A percentile compares a stretch with the other conserved stretches of the same genome.
Evolutionary conservation across 2,329 filamentous ascomycete species (phyloP).

Genomic region (Neoscytalidium dimidiatum): DNA sequence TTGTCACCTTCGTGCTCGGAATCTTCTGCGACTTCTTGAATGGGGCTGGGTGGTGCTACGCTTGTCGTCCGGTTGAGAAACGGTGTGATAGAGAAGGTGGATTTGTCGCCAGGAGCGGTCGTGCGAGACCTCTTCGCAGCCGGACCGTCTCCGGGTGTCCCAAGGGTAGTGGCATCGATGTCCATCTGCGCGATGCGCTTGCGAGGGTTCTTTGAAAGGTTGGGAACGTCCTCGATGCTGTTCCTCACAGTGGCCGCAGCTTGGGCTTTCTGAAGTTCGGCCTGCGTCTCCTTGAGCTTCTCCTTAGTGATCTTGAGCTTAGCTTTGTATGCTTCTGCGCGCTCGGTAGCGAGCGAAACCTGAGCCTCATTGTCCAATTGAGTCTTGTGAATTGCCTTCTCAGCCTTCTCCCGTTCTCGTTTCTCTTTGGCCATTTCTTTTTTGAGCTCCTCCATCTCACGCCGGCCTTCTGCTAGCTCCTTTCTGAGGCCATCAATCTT

Average conservation of each 20-base stretch:
- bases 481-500: conserved; percentile 15
- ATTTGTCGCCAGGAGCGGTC: conserved; percentile 76
- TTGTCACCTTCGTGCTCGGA: conserved; percentile 28
- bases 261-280: conserved; percentile 48
- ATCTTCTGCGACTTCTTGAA: conserved; percentile 31
- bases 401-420: conserved; percentile 53
- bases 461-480: conserved; percentile 22
- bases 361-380: conserved; percentile 63
- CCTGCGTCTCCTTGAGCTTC: conserved; percentile 68
- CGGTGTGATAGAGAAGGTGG: conserved; percentile 89
- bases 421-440: conserved; percentile 38
- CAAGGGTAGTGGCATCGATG: conserved; percentile 49
- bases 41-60: conserved; percentile 50
- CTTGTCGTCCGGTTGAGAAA: conserved; percentile 78
- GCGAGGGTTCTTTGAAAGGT: conserved; percentile 38
- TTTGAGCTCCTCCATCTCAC: conserved; percentile 29
- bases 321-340: conserved; percentile 67
- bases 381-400: conserved; percentile 57
- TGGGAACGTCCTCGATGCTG: conserved; percentile 32
- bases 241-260: conserved; percentile 34
- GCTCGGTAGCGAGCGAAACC: conserved; percentile 67
- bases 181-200: conserved; percentile 49
- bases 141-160: conserved; percentile 51
- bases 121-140: conserved; percentile 51
- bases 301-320: conserved; percentile 72